phyloP scores from a whole-genome alignment of 1,284 basidiomycete genomes.

The Trametes versicolor region DNA sequence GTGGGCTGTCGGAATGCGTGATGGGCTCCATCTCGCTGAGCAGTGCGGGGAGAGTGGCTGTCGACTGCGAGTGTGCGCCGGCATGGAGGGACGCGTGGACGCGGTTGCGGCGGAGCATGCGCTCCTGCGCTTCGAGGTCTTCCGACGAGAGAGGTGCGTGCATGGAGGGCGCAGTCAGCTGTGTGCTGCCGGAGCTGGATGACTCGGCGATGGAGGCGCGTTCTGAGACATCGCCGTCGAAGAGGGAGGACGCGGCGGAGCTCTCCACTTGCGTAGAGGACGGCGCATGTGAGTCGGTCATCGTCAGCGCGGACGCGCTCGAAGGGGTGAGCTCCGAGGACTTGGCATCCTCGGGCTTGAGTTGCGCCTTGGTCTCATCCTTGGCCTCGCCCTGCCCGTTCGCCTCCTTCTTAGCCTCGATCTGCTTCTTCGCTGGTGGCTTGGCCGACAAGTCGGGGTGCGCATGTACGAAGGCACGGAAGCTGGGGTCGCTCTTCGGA shows the following conservation, averaged over 20 bases:
- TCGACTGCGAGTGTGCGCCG: slow-evolving; percentile 42
- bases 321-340: slow-evolving; percentile 10
- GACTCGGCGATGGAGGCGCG: slow-evolving; percentile 35
- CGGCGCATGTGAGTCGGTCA: slow-evolving; percentile 27
- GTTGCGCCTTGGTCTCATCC: slow-evolving; percentile 9
- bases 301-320: slow-evolving; percentile 19
- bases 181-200: slow-evolving; percentile 29
- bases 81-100: slow-evolving; percentile 37
- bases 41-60: slow-evolving; percentile 47
- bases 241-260: slow-evolving; percentile 28
- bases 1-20: slow-evolving; percentile 35
- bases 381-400: slow-evolving; percentile 14
- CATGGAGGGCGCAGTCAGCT: slow-evolving; percentile 39
- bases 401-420: slow-evolving; percentile 28
- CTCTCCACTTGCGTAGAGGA: slow-evolving; percentile 28
- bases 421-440: slow-evolving; percentile 36
- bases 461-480: slow-evolving; percentile 90
- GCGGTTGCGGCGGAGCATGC: slow-evolving; percentile 29
- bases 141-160: slow-evolving; percentile 14
- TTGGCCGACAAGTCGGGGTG: slow-evolving; percentile 87
- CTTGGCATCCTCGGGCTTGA: slow-evolving; percentile 19
- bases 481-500: slow-evolving; percentile 91
- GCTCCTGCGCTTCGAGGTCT: slow-evolving; percentile 32
- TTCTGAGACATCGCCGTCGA: slow-evolving; percentile 24
- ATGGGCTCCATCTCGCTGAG: slow-evolving; percentile 36